Evolutionary conservation across 129 eudicot genomes (phyloP), one percentile per base, ranked within the genome.

Genomic region (Tagetes patula): DNA sequence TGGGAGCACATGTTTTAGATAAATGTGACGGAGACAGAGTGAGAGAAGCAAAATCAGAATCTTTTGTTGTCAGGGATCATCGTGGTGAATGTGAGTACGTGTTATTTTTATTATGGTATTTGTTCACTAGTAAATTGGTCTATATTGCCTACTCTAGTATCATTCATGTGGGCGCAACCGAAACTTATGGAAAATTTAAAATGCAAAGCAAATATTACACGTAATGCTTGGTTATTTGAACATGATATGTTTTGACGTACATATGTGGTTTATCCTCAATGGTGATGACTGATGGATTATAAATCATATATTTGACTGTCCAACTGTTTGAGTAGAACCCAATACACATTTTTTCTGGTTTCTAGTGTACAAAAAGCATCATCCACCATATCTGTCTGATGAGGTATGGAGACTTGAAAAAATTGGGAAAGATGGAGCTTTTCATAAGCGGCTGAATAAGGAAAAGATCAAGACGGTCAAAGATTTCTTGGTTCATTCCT

Each of bases 381-480:
- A 94, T 32, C 98, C 98, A 45, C 98, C 98, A 8, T 87, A 86
- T 79, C 79, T 94, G 45, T 77, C 70, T 39, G 99, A 95, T 90
- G 97, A 95, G 52, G 99, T 90, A 46, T 90, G 99, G 97, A 77
- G 97, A 60, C 85, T 90, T 58, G 99, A 95, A 73, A 95, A 95
- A 69, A 90, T 94, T 65, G 98, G 98, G 55, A 94, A 94, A 80
- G 96, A 83, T 54, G 98, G 98, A 84, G 98, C 96, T 77, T 94
- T 94, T 67, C 96, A 94, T 85, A 90, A 85, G 74, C 91, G 98
- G 40, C 65, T 94, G 85, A 83, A 68, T 71, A 77, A 75, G 70
- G 97, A 88, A 70, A 82, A 82, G 66, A 79, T 91, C 11, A 82
- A 54, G 61, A 83, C 94, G 1, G 97, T 95, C 68, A 83, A 86